Conservation (phyloP, 208 protist species). For the Phytomonas francai region DNA sequence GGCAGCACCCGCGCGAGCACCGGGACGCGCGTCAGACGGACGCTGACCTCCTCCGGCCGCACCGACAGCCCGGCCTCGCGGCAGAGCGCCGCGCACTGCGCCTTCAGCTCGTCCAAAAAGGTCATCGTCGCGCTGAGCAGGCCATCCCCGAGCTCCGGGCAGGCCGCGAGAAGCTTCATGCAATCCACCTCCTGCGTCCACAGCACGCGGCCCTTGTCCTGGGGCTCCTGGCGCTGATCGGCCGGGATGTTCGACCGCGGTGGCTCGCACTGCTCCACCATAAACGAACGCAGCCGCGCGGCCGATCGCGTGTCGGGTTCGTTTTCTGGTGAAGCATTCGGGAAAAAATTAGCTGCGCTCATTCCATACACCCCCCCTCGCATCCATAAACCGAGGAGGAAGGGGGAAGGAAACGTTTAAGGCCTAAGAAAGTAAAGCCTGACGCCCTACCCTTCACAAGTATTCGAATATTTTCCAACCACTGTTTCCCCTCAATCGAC, state of each 20-base stretch:
- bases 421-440: too few relatives aligned
- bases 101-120: conserved; percentile 33
- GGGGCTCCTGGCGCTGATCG: conserved; percentile 9
- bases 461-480: too few relatives aligned
- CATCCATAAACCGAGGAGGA: too few relatives aligned
- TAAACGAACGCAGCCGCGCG: conserved; percentile 30
- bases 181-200: conserved; percentile 73
- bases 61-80: conserved; percentile 33
- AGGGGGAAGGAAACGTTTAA: too few relatives aligned
- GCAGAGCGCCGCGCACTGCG: conserved; percentile 48
- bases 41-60: conserved; percentile 35
- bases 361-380: too few relatives aligned
- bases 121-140: conserved; percentile 42
- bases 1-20: conserved; percentile 35
- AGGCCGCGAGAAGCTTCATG: conserved; percentile 53
- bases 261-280: conserved; percentile 54
- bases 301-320: too few relatives aligned
- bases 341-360: too few relatives aligned
- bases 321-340: too few relatives aligned
- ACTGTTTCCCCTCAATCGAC: too few relatives aligned
- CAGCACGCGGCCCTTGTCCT: conserved; percentile 21
- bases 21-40: conserved; percentile 66
- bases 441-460: too few relatives aligned
- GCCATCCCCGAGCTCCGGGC: conserved; percentile 28
- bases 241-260: conserved; percentile 19